Conservation (phyloP, 352 stramenopile species). For the Globisporangium acanthophoron region DNA sequence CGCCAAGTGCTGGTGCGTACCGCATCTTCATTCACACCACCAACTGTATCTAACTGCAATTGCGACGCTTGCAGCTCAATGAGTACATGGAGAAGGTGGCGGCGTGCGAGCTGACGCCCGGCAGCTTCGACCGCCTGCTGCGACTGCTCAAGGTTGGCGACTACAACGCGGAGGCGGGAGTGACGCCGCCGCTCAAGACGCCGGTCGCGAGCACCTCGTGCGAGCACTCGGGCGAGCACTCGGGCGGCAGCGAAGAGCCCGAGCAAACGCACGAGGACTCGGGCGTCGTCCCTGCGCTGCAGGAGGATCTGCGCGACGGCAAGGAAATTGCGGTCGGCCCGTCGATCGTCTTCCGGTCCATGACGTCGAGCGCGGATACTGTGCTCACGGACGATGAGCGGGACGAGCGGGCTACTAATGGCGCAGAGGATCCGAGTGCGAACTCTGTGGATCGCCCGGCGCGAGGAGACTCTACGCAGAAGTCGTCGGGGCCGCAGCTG, state of each 20-base stretch:
- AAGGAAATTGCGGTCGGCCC: not conserved
- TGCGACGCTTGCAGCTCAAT: conserved; percentile 27
- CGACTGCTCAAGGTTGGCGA: conserved; percentile 49
- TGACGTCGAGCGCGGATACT: conserved; percentile 23
- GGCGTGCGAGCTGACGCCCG: conserved; percentile 25
- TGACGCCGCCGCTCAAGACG: not conserved
- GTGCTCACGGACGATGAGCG: conserved; percentile 20
- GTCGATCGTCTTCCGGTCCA: conserved; percentile 9
- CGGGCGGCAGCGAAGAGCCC: not conserved
- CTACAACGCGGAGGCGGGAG: conserved; percentile 21
- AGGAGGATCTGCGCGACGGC: not conserved
- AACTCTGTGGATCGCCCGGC: too few relatives aligned
- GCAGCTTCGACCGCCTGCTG: conserved; percentile 32
- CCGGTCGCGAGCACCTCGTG: not conserved
- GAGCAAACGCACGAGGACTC: not conserved
- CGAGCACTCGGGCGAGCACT: not conserved
- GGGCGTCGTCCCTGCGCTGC: not conserved
- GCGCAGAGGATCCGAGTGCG: too few relatives aligned
- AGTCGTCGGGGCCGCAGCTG: not conserved
- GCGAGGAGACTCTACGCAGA: too few relatives aligned
- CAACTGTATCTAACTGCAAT: too few relatives aligned
- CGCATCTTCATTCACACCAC: not conserved
- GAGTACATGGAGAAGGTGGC: conserved; percentile 59
- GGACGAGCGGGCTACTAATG: not conserved
- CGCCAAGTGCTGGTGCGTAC: conserved; percentile 47